These are phyloP conservation scores for Dendrobium officinale DNA, from an alignment of 106 monocot species.

Conservation along the genomic window DNA sequence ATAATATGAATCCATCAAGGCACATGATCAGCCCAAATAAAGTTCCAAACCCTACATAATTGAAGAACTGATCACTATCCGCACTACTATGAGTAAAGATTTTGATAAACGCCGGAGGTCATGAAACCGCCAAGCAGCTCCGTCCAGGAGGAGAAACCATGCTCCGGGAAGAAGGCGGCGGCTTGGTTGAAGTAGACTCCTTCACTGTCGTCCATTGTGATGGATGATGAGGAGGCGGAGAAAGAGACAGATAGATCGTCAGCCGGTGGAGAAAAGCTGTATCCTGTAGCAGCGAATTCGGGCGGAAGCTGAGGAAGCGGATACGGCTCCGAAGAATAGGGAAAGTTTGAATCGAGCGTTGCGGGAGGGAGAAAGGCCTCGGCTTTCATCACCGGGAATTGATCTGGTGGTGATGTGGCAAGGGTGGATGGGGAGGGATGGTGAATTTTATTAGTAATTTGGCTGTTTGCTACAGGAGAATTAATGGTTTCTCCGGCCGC, in stretches of 20 bases:
- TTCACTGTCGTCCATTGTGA: slow-evolving; percentile 1
- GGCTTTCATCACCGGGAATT: not conserved
- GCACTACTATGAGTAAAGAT: not conserved
- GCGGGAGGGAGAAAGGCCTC: not conserved
- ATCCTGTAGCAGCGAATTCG: not conserved
- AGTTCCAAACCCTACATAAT: not conserved
- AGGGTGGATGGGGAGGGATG: not conserved
- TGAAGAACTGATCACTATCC: not conserved
- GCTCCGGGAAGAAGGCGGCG: not conserved
- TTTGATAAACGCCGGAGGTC: not conserved
- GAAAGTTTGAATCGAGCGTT: not conserved
- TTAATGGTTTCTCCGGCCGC: not conserved
- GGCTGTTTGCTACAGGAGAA: not conserved
- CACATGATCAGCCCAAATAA: not conserved
- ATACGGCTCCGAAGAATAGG: not conserved
- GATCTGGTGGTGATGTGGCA: not conserved
- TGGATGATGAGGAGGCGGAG: not conserved
- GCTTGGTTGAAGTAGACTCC: not conserved
- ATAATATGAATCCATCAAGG: not conserved
- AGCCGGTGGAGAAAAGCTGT: not conserved
- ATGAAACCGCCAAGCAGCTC: slow-evolving; percentile 5
- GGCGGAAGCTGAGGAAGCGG: not conserved
- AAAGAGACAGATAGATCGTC: not conserved
- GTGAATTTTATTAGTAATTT: not conserved
- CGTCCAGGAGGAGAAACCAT: not conserved